Base-by-base conservation (phyloP, 345 rosid species). In the Eutrema japonicum region DNA sequence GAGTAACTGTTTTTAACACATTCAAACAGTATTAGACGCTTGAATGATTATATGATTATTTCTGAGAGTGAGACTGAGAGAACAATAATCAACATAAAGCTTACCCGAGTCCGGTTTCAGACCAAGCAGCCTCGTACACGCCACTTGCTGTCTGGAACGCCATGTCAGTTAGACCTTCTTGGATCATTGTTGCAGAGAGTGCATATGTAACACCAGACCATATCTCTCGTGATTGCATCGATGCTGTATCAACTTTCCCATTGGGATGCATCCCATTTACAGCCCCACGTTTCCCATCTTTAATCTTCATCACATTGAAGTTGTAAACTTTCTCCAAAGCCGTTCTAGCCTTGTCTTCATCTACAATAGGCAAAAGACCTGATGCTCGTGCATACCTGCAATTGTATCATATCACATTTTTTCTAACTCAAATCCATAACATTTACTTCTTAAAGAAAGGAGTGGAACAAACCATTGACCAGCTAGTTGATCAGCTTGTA, bases 131-230 rank as follows among this genome's bases (percentile, higher is more conserved):
- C 74, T 89, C 95, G 38, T 82, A 76, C 8, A 91, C 56, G 36
- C 98, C 98, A 32, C 79, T 75, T 7, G 98, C 98, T 0, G 98
- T 89, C 60, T 81, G 80, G 80, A 94, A 91, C 38, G 87, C 98
- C 83, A 65, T 71, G 30, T 91, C 97, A 2, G 12, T 42, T 85
- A 91, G 45, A 41, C 71, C 94, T 79, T 91, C 98, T 36, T 91
- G 93, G 49, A 94, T 83, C 98, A 94, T 94, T 16, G 92, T 76
- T 18, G 98, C 98, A 71, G 98, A 89, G 4, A 94, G 82, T 0
- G 90, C 96, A 54, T 94, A 94, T 4, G 99, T 94, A 62, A 94
- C 97, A 45, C 99, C 99, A 0, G 99, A 71, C 99, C 99, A 92
- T 70, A 92, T 88, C 81, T 94, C 99, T 72, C 97, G 81, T 10